These are phyloP conservation scores for Stemphylium beticola DNA, from an alignment of 2,329 filamentous ascomycete genomes.

Conservation along the genomic window DNA sequence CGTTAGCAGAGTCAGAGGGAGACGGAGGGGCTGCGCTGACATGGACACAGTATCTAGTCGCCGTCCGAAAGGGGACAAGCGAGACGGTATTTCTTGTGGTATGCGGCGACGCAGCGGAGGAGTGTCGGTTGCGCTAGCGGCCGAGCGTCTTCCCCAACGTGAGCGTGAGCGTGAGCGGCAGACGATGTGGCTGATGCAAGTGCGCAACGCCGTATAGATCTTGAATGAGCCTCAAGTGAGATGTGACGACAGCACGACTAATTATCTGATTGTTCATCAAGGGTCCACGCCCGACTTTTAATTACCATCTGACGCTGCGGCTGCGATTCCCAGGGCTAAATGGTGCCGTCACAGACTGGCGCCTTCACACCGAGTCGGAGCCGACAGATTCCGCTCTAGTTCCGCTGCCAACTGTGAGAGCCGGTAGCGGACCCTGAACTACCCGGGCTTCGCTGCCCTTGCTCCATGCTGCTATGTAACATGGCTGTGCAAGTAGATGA, in stretches of 20 bases:
- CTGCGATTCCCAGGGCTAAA: constrained; percentile 17
- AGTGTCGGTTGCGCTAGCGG: constrained; percentile 2
- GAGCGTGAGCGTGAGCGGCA: background rate
- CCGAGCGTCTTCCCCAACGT: constrained; percentile 3
- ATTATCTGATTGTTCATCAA: background rate
- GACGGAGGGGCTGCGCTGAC: constrained; percentile 22
- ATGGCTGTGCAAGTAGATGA: too few relatives aligned
- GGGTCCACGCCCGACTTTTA: background rate
- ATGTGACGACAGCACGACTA: background rate
- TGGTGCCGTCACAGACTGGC: constrained; percentile 35
- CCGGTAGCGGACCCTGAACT: background rate
- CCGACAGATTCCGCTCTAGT: constrained; percentile 14
- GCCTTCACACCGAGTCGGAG: constrained; percentile 2
- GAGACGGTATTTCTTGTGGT: constrained; percentile 34
- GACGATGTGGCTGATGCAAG: background rate
- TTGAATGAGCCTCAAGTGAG: background rate
- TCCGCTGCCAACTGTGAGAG: constrained; percentile 6
- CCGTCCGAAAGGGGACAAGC: constrained; percentile 35
- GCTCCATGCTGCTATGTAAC: too few relatives aligned
- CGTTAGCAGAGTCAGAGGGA: constrained; percentile 14
- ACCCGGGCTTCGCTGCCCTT: too few relatives aligned
- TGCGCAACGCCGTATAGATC: background rate
- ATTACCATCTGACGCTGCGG: background rate
- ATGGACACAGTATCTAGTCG: constrained; percentile 30
- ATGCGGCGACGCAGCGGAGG: constrained; percentile 16